These are phyloP conservation scores for Lentinula aciculospora DNA, from an alignment of 768 basidiomycete genomes.

Conservation along the genomic window DNA sequence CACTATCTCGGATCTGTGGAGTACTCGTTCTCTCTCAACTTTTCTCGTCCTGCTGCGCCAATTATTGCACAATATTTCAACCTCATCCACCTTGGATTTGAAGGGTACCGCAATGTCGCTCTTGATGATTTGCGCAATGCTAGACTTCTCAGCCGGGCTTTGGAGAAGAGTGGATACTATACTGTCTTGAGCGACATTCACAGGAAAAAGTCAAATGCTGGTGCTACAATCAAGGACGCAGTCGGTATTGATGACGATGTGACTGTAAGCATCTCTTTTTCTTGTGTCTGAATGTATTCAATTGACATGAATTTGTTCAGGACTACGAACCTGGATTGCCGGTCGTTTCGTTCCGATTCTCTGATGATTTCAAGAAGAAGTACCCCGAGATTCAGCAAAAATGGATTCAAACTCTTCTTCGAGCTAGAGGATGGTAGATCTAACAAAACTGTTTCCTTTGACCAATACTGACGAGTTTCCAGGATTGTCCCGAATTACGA, in stretches of 20 bases:
- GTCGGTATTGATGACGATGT: slow-evolving; percentile 44
- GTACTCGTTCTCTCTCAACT: slow-evolving; percentile 65
- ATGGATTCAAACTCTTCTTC: slow-evolving; percentile 49
- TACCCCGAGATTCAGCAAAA: slow-evolving; percentile 55
- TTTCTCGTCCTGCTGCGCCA: slow-evolving; percentile 58
- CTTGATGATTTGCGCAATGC: slow-evolving; percentile 56
- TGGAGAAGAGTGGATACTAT: slow-evolving; percentile 52
- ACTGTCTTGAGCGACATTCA: slow-evolving; percentile 56
- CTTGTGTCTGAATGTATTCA: slow-evolving; percentile 9
- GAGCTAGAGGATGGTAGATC: slow-evolving; percentile 49
- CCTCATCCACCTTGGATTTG: slow-evolving; percentile 53
- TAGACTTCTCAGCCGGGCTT: slow-evolving; percentile 52
- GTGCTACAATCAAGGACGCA: slow-evolving; percentile 24
- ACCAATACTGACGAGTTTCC: not conserved
- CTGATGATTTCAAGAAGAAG: slow-evolving; percentile 46
- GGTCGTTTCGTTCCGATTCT: slow-evolving; percentile 62
- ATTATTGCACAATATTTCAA: slow-evolving; percentile 64
- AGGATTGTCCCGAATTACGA: slow-evolving; percentile 52
- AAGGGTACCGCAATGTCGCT: slow-evolving; percentile 46
- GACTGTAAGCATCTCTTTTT: slow-evolving; percentile 47
- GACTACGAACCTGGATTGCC: slow-evolving; percentile 56
- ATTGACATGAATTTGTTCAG: slow-evolving; percentile 22
- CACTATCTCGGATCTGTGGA: slow-evolving; percentile 55
- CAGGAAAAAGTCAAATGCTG: slow-evolving; percentile 23
- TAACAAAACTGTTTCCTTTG: slow-evolving; percentile 18